These are phyloP conservation scores for Leucocoprinus sp. DNA, from an alignment of 768 basidiomycete species.

Conservation along the genomic window DNA sequence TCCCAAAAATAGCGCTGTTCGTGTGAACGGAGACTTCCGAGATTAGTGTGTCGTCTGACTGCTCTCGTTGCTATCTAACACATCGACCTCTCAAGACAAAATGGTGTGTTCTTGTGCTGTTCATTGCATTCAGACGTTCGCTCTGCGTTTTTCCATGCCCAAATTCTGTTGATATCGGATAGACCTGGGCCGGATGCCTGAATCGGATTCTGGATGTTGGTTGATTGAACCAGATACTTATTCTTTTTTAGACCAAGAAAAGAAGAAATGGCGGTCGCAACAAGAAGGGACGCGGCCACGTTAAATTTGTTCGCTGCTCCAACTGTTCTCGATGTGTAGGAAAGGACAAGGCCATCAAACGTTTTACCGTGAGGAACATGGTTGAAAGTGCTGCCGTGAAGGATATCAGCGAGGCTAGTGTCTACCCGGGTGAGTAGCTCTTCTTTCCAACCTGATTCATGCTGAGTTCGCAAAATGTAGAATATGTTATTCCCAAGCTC, in stretches of 20 bases:
- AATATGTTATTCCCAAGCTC: constrained; percentile 93
- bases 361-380: constrained; percentile 99
- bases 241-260: constrained; percentile 80
- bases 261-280: constrained; percentile 99
- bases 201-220: constrained; percentile 27
- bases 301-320: constrained; percentile 91
- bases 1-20: constrained; percentile 2
- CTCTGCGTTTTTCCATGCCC: constrained; percentile 1
- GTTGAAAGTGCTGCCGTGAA: constrained; percentile 97
- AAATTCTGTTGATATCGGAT: constrained; percentile 15
- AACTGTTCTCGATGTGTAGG: constrained; percentile 98
- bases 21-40: constrained; percentile 27
- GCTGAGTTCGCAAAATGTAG: constrained; percentile 29
- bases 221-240: constrained; percentile 7
- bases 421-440: constrained; percentile 69
- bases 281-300: constrained; percentile 99
- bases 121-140: constrained; percentile 3
- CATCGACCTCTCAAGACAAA: constrained; percentile 30
- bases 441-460: background rate
- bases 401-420: constrained; percentile 93
- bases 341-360: constrained; percentile 99
- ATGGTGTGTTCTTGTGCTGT: constrained; percentile 30
- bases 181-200: constrained; percentile 30
- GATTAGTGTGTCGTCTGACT: constrained; percentile 17
- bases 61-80: constrained; percentile 26